These are phyloP conservation scores for Beta macrorhiza DNA, from an alignment of 179 eudicot genomes.

Conservation along the genomic window DNA sequence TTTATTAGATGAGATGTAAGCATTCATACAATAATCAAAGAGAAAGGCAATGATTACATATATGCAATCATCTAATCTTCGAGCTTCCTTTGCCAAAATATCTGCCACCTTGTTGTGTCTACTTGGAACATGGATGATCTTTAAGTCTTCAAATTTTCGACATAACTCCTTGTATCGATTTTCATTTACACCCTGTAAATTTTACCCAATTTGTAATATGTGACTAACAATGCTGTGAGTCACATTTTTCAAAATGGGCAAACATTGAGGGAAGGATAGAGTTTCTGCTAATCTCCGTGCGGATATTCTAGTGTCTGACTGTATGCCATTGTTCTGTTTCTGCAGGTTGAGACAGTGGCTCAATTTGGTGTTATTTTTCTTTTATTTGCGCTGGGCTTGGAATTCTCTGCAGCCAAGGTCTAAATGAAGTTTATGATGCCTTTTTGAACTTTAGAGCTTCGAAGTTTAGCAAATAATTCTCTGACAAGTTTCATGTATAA, in stretches of 20 bases:
- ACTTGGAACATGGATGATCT: no score
- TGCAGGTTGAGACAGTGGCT: slow-evolving; percentile 90
- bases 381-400: slow-evolving; percentile 86
- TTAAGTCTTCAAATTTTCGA: no score
- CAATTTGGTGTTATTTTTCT: slow-evolving; percentile 96
- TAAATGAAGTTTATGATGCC: slow-evolving; percentile 8
- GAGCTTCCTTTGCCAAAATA: no score
- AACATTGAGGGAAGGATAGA: neutral
- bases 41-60: no score
- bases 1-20: no score
- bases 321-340: neutral
- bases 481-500: neutral
- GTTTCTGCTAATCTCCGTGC: neutral
- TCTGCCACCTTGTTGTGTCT: no score
- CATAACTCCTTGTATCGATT: no score
- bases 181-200: neutral
- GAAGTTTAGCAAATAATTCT: neutral
- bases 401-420: slow-evolving; percentile 84
- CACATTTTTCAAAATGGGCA: neutral
- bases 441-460: neutral
- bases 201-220: neutral
- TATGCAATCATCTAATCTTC: no score
- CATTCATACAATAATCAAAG: no score
- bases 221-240: neutral
- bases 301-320: neutral